These are phyloP conservation scores for Aureobasidium sp. DNA, from an alignment of 2,329 filamentous ascomycete species.

Conservation along the genomic window DNA sequence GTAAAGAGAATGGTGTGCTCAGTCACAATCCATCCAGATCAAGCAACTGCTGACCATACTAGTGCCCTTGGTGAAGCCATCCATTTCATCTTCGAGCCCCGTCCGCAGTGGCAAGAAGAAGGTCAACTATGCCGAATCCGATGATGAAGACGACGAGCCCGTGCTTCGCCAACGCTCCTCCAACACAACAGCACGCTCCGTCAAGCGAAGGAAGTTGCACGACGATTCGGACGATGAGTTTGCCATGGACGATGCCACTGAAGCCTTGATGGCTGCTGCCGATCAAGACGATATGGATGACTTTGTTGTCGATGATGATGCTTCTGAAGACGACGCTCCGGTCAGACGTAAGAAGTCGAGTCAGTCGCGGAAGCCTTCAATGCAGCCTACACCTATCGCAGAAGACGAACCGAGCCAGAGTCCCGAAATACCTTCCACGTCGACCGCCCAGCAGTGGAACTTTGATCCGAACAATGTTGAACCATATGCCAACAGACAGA, in stretches of 20 bases:
- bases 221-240: conserved; percentile 64
- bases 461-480: conserved; percentile 58
- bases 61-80: background rate
- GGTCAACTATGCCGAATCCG: conserved; percentile 80
- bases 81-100: conserved; percentile 58
- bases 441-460: conserved; percentile 73
- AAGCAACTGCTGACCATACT: conserved; percentile 23
- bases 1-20: conserved; percentile 47
- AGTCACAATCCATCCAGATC: conserved; percentile 29
- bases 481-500: conserved; percentile 24
- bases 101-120: conserved; percentile 67
- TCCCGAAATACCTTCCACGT: conserved; percentile 49
- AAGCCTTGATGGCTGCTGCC: conserved; percentile 50
- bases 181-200: conserved; percentile 37
- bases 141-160: conserved; percentile 67
- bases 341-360: conserved; percentile 62
- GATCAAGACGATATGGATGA: conserved; percentile 72
- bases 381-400: conserved; percentile 35
- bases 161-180: conserved; percentile 54
- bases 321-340: conserved; percentile 56
- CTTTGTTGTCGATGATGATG: conserved; percentile 82
- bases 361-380: conserved; percentile 43
- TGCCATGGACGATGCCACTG: conserved; percentile 50
- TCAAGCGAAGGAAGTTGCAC: conserved; percentile 56
- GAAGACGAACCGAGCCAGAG: conserved; percentile 34